A percentile compares a stretch with the other conserved stretches of the same genome.
Conservation (phyloP, 345 rosid species). For the Gossypium stocksii region DNA sequence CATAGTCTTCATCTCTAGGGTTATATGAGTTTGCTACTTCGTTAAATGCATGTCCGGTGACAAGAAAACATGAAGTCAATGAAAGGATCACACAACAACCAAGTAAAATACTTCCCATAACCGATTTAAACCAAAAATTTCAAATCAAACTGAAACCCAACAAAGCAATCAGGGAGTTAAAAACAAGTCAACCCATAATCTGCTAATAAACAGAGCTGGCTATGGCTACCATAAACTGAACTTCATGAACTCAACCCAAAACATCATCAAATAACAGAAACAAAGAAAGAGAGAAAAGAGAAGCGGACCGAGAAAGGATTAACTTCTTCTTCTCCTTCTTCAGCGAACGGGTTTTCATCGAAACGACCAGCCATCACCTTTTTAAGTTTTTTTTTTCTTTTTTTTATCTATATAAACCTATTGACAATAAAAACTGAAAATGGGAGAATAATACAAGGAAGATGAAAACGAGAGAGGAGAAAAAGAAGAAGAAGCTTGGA, state of each 20-base stretch:
- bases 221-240: conserved; percentile 9
- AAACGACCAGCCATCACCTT: conserved; percentile 68
- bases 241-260: background rate
- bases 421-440: background rate
- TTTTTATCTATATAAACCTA: background rate
- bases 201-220: background rate
- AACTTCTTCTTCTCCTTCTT: conserved; percentile 64
- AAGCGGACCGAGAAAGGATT: conserved; percentile 87
- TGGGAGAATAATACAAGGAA: background rate
- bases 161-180: background rate
- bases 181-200: background rate
- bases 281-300: background rate
- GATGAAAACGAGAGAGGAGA: background rate
- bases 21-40: background rate
- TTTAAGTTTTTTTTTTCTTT: background rate
- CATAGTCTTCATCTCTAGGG: no score
- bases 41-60: background rate
- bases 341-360: conserved; percentile 85
- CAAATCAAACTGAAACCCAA: background rate
- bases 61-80: background rate
- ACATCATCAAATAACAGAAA: background rate
- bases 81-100: background rate
- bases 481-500: background rate
- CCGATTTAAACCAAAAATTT: background rate
- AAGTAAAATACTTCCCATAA: background rate